Conservation (phyloP, 139 green algal genomes). For the Chlorella sp. region DNA sequence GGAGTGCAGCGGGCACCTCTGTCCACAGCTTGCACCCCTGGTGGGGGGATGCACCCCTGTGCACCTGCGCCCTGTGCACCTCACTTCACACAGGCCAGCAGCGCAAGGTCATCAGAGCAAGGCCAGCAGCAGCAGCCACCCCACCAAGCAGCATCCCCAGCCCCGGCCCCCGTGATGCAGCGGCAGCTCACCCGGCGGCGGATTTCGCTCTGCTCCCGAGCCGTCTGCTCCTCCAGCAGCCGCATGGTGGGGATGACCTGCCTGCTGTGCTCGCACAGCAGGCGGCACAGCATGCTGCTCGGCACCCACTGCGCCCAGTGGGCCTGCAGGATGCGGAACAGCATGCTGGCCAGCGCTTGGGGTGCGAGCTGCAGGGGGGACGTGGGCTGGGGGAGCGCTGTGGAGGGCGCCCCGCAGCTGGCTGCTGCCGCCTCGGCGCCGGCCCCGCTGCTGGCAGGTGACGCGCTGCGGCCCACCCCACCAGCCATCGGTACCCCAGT, state of each 20-base stretch:
- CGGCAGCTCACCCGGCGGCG: not conserved
- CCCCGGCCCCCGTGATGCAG: too few species aligned
- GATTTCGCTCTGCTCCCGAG: not conserved
- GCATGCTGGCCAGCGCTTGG: not conserved
- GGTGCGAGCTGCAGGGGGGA: not conserved
- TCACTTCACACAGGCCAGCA: too few species aligned
- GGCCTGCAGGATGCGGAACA: not conserved
- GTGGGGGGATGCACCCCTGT: too few species aligned
- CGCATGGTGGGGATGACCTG: not conserved
- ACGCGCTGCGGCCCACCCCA: not conserved
- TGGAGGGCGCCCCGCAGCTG: too few species aligned
- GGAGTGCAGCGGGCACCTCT: too few species aligned
- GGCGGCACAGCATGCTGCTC: not conserved
- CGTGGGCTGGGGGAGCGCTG: not conserved
- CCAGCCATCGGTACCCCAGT: too few species aligned
- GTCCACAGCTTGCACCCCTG: too few species aligned
- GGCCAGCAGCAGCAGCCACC: too few species aligned
- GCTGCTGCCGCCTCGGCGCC: not conserved
- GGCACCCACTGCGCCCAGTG: not conserved
- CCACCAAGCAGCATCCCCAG: too few species aligned
- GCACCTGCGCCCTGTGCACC: too few species aligned
- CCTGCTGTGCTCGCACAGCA: not conserved
- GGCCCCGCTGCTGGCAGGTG: too few species aligned
- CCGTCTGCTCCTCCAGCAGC: not conserved
- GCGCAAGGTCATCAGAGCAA: too few species aligned